Base-by-base conservation (phyloP, 768 basidiomycete genomes). In the Suillus weaverae region DNA sequence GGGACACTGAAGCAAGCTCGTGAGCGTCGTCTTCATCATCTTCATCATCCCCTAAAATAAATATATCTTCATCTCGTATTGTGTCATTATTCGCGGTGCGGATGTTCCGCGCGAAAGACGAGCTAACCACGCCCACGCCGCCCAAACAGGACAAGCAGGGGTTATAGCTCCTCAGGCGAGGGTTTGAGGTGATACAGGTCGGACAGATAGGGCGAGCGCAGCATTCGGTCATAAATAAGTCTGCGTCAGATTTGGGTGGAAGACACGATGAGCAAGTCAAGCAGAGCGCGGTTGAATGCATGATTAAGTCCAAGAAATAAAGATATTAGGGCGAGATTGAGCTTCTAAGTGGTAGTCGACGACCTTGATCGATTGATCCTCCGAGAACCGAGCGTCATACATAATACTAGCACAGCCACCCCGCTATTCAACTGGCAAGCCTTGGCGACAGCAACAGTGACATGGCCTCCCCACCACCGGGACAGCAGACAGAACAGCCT, bases 141-240 rank as follows among this genome's bases (percentile, higher is more conserved):
- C 81, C 84, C 2, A 90, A 80, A 71, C 91, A 92, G 8, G 81
- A 80, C 20, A 93, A 75, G 73, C 91, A 93, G 8, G 91, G 91
- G 70, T 91, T 78, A 70, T 92, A 92, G 63, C 86, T 79, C 39
- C 81, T 76, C 26, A 92, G 79, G 20, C 91, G 83, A 0, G 89
- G 87, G 71, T 91, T 92, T 3, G 77, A 71, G 2, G 73, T 62
- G 26, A 89, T 75, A 70, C 91, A 93, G 3, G 72, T 62, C 7
- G 81, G 78, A 68, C 91, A 93, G 60, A 93, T 92, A 5, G 84
- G 85, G 0, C 85, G 82, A 9, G 70, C 66, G 76, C 91, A 93
- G 75, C 91, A 93, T 13, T 70, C 76, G 0, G 91, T 92, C 10
- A 79, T 76, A 77, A 84, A 86, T 48, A 83, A 63, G 1, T 69